phyloP scores from a whole-genome alignment of 352 stramenopile species.

The Phytophthora citrophthora region DNA sequence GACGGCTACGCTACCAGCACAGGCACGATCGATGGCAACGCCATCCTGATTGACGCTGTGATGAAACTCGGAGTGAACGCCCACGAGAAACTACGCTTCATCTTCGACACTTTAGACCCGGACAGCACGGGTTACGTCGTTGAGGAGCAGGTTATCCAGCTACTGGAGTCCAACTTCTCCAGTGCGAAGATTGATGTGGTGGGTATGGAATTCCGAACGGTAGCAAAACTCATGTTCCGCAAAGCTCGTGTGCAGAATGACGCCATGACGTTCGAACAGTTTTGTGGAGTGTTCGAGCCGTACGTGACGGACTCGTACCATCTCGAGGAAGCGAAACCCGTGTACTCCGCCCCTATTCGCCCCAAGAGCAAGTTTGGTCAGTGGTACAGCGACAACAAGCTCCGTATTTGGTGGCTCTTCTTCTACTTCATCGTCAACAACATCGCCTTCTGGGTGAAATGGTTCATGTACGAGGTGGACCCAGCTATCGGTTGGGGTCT shows the following conservation, averaged over 20 bases:
- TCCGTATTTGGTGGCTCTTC: constrained; percentile 79
- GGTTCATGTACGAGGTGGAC: constrained; percentile 66
- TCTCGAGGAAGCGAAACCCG: constrained; percentile 41
- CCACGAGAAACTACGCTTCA: constrained; percentile 77
- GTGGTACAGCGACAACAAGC: constrained; percentile 69
- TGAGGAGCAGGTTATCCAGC: constrained; percentile 54
- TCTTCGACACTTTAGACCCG: constrained; percentile 77
- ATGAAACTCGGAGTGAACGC: constrained; percentile 69
- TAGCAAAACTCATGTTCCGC: constrained; percentile 70
- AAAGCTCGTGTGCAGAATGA: constrained; percentile 59
- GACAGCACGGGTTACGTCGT: constrained; percentile 53
- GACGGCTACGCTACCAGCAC: constrained; percentile 53
- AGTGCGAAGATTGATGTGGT: constrained; percentile 72
- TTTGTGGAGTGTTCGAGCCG: constrained; percentile 61
- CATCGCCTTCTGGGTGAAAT: constrained; percentile 68
- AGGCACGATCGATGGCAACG: constrained; percentile 68
- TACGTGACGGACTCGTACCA: constrained; percentile 65
- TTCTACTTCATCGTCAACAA: constrained; percentile 72
- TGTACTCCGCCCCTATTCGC: constrained; percentile 28
- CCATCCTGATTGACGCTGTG: constrained; percentile 74
- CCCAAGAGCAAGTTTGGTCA: constrained; percentile 56
- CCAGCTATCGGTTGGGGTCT: constrained; percentile 68
- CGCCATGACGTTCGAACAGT: constrained; percentile 67
- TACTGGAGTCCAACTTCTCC: constrained; percentile 76
- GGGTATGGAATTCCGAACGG: constrained; percentile 62